A percentile compares a stretch with the other conserved stretches of the same genome.
Evolutionary conservation across 2,329 filamentous ascomycete species (phyloP).

Genomic region (Graphilbum ipis-grandicollis): DNA sequence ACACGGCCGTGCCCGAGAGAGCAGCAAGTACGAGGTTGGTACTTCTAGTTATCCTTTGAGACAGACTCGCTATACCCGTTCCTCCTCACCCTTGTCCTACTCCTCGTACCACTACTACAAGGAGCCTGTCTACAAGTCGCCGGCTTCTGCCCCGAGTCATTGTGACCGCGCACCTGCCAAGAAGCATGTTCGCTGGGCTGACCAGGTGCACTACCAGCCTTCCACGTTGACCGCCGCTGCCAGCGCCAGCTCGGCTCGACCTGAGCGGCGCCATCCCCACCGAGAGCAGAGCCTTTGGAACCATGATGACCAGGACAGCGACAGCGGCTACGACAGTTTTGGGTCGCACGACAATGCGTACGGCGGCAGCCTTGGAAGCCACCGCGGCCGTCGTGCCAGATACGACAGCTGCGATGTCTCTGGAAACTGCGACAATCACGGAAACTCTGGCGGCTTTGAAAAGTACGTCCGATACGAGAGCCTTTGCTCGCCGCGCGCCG

Average conservation of each 20-base stretch:
- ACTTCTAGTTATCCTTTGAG: no score
- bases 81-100: no score
- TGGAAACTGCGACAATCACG: background rate
- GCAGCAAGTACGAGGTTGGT: no score
- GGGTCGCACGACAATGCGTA: no score
- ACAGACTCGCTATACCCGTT: no score
- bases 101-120: no score
- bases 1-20: no score
- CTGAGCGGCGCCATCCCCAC: background rate
- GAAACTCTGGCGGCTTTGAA: background rate
- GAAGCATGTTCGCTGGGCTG: background rate
- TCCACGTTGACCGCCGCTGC: background rate
- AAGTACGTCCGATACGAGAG: no score
- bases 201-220: background rate
- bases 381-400: background rate
- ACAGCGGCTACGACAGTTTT: background rate
- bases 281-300: no score
- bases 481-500: background rate
- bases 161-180: background rate
- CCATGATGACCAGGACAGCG: background rate
- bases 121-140: background rate
- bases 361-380: background rate
- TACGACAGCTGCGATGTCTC: background rate
- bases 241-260: background rate
- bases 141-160: no score